These are phyloP conservation scores for Neurospora sp. DNA, from an alignment of 495 filamentous ascomycete species.

Conservation along the genomic window DNA sequence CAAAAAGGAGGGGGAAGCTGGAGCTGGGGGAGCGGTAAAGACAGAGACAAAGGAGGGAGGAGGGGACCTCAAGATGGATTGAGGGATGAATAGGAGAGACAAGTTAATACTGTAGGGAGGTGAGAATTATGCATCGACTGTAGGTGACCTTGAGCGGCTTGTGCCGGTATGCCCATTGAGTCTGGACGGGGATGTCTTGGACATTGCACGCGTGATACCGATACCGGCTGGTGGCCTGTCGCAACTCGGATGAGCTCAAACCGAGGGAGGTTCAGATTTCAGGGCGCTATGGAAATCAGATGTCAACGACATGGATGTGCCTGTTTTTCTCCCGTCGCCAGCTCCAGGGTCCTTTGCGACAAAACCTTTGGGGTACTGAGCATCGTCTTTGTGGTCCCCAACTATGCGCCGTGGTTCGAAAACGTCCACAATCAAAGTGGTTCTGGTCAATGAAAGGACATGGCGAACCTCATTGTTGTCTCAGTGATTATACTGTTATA, in stretches of 20 bases:
- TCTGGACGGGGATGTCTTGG: neutral
- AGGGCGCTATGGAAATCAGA: neutral
- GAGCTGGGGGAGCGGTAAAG: neutral
- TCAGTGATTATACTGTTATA: neutral
- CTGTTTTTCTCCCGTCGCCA: neutral
- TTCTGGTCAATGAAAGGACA: neutral
- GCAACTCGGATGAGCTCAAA: neutral
- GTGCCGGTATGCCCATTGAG: neutral
- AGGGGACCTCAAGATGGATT: conserved; percentile 31
- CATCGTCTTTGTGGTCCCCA: neutral
- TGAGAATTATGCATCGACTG: neutral
- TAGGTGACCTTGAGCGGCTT: neutral
- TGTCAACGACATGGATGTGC: neutral
- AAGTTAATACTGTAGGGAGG: neutral
- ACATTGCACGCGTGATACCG: neutral
- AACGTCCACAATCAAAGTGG: neutral
- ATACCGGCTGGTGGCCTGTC: neutral
- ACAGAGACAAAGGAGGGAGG: conserved; percentile 2
- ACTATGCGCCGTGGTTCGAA: neutral
- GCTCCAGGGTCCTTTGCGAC: neutral
- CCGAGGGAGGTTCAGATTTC: neutral
- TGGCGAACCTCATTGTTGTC: neutral
- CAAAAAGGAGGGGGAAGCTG: conserved; percentile 11
- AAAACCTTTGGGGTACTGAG: neutral
- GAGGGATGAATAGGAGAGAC: conserved; percentile 15